These are phyloP conservation scores for Cryphonectria parasitica DNA, from an alignment of 2,329 filamentous ascomycete species.

Conservation along the genomic window DNA sequence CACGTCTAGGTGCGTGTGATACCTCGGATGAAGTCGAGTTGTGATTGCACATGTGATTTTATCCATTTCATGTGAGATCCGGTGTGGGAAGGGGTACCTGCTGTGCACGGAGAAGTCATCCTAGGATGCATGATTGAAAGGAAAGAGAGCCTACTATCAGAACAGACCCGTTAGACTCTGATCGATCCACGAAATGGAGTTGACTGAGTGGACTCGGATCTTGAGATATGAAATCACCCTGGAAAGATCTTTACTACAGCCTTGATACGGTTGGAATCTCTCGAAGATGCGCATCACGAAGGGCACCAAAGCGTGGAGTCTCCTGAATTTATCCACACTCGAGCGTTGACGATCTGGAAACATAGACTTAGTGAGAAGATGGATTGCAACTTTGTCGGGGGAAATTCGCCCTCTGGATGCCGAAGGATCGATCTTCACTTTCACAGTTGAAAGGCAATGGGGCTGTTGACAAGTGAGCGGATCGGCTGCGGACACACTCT, in stretches of 20 bases:
- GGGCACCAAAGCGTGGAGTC: not conserved
- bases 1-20: not conserved
- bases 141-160: no score
- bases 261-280: not conserved
- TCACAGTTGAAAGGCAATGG: not conserved
- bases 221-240: not conserved
- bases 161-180: not conserved
- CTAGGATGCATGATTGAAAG: not conserved
- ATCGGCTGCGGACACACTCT: not conserved
- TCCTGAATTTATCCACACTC: not conserved
- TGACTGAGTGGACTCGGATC: not conserved
- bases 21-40: not conserved
- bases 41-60: not conserved
- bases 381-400: not conserved
- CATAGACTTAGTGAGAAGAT: not conserved
- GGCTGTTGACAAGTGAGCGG: not conserved
- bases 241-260: not conserved
- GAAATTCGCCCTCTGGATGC: not conserved
- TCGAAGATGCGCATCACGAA: not conserved
- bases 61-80: not conserved
- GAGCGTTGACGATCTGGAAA: not conserved
- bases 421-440: not conserved
- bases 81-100: not conserved
- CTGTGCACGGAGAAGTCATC: not conserved
- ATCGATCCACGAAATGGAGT: not conserved